Base-by-base conservation (phyloP, 306 rosid genomes). In the Cercis canadensis region DNA sequence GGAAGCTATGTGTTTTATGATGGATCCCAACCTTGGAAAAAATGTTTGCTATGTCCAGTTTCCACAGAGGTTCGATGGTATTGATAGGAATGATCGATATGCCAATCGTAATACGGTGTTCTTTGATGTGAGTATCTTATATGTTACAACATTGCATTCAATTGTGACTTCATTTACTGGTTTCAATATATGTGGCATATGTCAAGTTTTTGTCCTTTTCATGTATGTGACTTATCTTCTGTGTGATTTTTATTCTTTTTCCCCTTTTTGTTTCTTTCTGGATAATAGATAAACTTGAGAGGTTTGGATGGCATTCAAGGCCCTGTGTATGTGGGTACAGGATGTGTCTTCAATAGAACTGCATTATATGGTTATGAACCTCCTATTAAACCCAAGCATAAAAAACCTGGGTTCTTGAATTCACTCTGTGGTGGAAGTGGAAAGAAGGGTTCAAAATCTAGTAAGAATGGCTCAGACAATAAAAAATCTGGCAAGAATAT, bases 221-320 rank as follows among this genome's bases (percentile, higher is more conserved):
- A 11, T 37, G 4, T 70, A 32, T 11, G 33, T 2, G 44, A 12
- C 69, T 50, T 51, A 37, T 24, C 14, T 61, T 62, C 43, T 14
- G 47, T 52, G 61, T 33, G 18, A 65, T 72, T 51, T 43, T 16
- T 57, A 49, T 36, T 21, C 29, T 24, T 24, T 24, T 58, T 11
- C 29, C 65, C 11, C 8, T 21, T 76, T 59, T 49, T 54, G 9
- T 62, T 69, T 32, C 33, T 21, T 74, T 73, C 29, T 87, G 50
- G 40, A 49, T 70, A 57, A 72, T 87, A 91, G 97, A 91, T 91
- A 66, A 91, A 91, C 73, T 85, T 91, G 81, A 83, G 97, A 87
- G 97, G 97, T 73, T 83, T 88, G 79, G 97, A 91, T 72, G 97
- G 97, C 4, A 77, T 91, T 79, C 97, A 91, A 82, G 97, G 97